These are phyloP conservation scores for Fusarium anguioides DNA, from an alignment of 2,329 filamentous ascomycete genomes.

Conservation along the genomic window DNA sequence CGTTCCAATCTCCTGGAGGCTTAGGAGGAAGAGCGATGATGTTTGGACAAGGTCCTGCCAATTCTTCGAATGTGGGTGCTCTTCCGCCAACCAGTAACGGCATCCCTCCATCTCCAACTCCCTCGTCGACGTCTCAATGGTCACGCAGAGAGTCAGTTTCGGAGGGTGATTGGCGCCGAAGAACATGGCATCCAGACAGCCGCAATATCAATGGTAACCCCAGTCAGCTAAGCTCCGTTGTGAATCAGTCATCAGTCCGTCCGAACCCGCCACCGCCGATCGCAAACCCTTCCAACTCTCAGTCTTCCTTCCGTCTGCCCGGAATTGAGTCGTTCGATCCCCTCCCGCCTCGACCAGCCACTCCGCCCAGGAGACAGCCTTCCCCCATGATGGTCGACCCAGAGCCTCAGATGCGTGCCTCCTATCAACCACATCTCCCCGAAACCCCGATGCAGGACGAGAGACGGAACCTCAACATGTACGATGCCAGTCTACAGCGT, in stretches of 20 bases:
- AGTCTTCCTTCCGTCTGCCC: slow-evolving; percentile 76
- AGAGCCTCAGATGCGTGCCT: slow-evolving; percentile 53
- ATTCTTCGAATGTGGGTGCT: slow-evolving; percentile 65
- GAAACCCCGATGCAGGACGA: slow-evolving; percentile 56
- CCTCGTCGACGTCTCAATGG: slow-evolving; percentile 70
- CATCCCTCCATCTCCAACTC: slow-evolving; percentile 73
- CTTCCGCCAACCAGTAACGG: slow-evolving; percentile 69
- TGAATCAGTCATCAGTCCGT: slow-evolving; percentile 72
- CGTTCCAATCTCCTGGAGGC: slow-evolving; percentile 73
- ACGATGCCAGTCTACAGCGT: slow-evolving; percentile 74
- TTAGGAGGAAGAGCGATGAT: slow-evolving; percentile 68
- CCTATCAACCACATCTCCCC: slow-evolving; percentile 43
- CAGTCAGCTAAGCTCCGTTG: slow-evolving; percentile 80
- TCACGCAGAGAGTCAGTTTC: slow-evolving; percentile 73
- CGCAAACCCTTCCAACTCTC: slow-evolving; percentile 60
- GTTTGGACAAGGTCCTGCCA: slow-evolving; percentile 63
- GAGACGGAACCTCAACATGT: slow-evolving; percentile 64
- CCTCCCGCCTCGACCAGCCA: slow-evolving; percentile 70
- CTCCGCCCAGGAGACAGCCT: slow-evolving; percentile 71
- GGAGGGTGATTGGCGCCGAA: slow-evolving; percentile 82
- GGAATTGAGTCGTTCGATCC: slow-evolving; percentile 94
- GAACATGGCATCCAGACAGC: slow-evolving; percentile 91
- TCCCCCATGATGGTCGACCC: slow-evolving; percentile 84
- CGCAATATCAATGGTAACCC: slow-evolving; percentile 71
- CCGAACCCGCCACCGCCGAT: slow-evolving; percentile 64